Evolutionary conservation across 176 grass and related monocot species (phyloP).

Genomic region (Hyparrhenia diplandra): DNA sequence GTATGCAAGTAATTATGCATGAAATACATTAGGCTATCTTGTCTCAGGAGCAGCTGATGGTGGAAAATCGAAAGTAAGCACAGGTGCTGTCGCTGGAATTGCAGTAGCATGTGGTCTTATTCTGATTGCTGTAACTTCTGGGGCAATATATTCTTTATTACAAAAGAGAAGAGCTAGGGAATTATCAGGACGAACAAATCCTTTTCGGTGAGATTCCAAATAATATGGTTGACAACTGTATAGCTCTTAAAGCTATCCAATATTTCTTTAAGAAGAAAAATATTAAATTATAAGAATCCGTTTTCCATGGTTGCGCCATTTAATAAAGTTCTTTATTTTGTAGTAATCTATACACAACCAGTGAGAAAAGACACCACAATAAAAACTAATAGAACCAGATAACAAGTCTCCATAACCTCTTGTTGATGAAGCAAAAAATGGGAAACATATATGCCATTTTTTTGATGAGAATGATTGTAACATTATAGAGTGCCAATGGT

Average conservation of each 20-base stretch:
- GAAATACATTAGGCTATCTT: conserved; percentile 7
- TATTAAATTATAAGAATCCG: too few relatives aligned
- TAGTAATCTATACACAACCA: not conserved
- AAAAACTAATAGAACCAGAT: not conserved
- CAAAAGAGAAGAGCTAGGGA: conserved; percentile 50
- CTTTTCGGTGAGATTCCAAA: conserved; percentile 62
- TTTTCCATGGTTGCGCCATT: not conserved
- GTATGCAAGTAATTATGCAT: not conserved
- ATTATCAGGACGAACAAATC: conserved; percentile 47
- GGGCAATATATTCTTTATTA: conserved; percentile 51
- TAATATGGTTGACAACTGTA: conserved; percentile 2
- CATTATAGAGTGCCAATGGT: not conserved
- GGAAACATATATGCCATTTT: not conserved
- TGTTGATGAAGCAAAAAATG: not conserved
- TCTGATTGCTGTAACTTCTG: conserved; percentile 42
- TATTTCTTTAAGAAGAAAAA: too few relatives aligned
- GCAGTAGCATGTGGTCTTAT: conserved; percentile 54
- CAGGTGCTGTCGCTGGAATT: conserved; percentile 57
- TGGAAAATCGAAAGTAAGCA: conserved; percentile 42
- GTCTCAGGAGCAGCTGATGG: conserved; percentile 34
- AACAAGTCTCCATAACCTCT: not conserved
- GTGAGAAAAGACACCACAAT: not conserved
- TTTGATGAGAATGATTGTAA: not conserved
- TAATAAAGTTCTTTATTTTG: not conserved
- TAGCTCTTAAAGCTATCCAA: too few relatives aligned